phyloP scores from a whole-genome alignment of 2,329 filamentous ascomycete species.

The Bisporella sp. region DNA sequence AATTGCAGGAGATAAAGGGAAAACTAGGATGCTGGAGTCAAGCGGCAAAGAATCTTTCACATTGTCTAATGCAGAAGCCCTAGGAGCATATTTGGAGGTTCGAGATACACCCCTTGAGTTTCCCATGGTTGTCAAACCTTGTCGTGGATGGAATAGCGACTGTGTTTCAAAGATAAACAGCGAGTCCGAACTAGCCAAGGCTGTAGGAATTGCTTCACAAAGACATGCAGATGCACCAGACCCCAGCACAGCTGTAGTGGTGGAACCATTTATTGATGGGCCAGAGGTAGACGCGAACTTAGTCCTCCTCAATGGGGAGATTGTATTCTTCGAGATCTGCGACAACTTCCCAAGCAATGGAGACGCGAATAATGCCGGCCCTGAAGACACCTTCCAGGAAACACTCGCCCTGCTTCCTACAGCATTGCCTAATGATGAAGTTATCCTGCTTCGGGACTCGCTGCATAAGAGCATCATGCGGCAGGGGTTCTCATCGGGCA shows the following conservation, averaged over 20 bases:
- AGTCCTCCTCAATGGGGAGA: slow-evolving; percentile 30
- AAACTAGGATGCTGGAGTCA: slow-evolving; percentile 10
- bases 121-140: slow-evolving; percentile 7
- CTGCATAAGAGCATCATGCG: background rate
- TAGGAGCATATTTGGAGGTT: slow-evolving; percentile 1
- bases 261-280: slow-evolving; percentile 34
- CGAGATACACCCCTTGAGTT: slow-evolving; percentile 8
- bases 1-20: slow-evolving; percentile 27
- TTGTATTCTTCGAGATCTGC: slow-evolving; percentile 33
- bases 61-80: background rate
- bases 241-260: slow-evolving; percentile 18
- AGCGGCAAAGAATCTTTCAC: background rate
- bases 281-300: slow-evolving; percentile 38
- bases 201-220: background rate
- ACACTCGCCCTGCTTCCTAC: background rate
- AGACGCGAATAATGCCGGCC: slow-evolving; percentile 11
- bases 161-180: slow-evolving; percentile 14
- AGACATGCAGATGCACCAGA: slow-evolving; percentile 11
- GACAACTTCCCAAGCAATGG: slow-evolving; percentile 32
- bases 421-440: background rate
- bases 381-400: background rate
- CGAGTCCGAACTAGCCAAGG: slow-evolving; percentile 3
- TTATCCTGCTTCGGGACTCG: background rate
- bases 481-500: slow-evolving; percentile 1
- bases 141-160: slow-evolving; percentile 1